These are phyloP conservation scores for Papiliotrema laurentii DNA, from an alignment of 1,284 basidiomycete species.

Conservation along the genomic window DNA sequence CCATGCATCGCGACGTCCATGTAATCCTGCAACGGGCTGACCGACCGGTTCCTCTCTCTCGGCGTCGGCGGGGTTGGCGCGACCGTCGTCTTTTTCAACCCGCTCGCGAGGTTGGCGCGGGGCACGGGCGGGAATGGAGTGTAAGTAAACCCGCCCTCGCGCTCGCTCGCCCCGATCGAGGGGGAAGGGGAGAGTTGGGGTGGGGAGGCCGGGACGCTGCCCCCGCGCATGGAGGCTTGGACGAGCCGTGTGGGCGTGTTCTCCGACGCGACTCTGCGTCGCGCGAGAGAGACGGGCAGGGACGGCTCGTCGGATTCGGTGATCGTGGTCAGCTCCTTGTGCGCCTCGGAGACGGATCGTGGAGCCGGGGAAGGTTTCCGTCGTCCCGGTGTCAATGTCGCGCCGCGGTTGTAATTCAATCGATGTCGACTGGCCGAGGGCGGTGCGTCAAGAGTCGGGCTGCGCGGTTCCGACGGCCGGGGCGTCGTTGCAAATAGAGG, in stretches of 20 bases:
- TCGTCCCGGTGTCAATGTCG: slow-evolving; percentile 15
- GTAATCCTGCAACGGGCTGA: slow-evolving; percentile 28
- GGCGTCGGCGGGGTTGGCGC: neutral
- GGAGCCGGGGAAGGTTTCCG: slow-evolving; percentile 1
- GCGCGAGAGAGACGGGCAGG: neutral
- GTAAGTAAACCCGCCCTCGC: slow-evolving; percentile 16
- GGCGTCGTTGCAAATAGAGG: slow-evolving; percentile 25
- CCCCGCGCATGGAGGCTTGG: slow-evolving; percentile 7
- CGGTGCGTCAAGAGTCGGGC: slow-evolving; percentile 21
- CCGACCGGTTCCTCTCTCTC: neutral
- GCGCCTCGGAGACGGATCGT: slow-evolving; percentile 22
- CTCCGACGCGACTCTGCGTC: slow-evolving; percentile 4
- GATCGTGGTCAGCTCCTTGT: slow-evolving; percentile 25
- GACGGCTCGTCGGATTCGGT: slow-evolving; percentile 17
- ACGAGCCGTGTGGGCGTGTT: slow-evolving; percentile 6
- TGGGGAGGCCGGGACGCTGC: slow-evolving; percentile 14
- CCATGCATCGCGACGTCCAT: slow-evolving; percentile 33
- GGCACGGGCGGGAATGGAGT: slow-evolving; percentile 13
- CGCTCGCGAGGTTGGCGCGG: neutral
- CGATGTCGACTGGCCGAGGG: slow-evolving; percentile 8
- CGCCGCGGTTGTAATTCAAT: neutral
- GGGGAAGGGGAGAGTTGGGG: slow-evolving; percentile 30
- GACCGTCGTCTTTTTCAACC: neutral
- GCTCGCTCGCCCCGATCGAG: slow-evolving; percentile 12
- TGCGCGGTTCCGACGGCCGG: slow-evolving; percentile 14